Conservation (phyloP, 192 early-diverging fungal species). For the Coemansia sp. region DNA sequence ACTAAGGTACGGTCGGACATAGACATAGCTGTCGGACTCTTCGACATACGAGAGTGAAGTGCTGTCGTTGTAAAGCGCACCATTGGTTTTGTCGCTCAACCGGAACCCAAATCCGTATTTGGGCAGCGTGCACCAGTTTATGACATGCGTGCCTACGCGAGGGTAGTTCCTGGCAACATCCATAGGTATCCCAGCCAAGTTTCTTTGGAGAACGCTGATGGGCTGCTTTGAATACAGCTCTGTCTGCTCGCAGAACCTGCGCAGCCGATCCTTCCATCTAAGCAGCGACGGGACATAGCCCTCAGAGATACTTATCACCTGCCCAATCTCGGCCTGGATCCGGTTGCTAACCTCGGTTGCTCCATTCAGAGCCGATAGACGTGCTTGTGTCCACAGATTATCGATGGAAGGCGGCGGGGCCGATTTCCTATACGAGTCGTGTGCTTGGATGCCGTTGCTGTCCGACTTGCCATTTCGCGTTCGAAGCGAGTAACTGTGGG, state of each 20-base stretch:
- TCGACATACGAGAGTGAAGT: conserved; percentile 61
- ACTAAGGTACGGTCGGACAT: conserved; percentile 38
- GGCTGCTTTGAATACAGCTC: conserved; percentile 27
- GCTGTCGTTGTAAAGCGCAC: conserved; percentile 88
- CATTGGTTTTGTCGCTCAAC: conserved; percentile 79
- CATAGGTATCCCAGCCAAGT: conserved; percentile 9
- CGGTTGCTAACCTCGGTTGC: conserved; percentile 2
- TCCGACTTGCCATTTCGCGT: conserved; percentile 6
- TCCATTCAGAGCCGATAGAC: conserved; percentile 1
- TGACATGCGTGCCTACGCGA: conserved; percentile 67
- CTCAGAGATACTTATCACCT: conserved; percentile 43
- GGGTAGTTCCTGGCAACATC: conserved; percentile 18
- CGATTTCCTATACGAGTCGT: not conserved
- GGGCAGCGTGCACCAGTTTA: conserved; percentile 82
- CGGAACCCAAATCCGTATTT: conserved; percentile 91
- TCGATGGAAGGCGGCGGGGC: not conserved
- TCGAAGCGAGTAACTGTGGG: not conserved
- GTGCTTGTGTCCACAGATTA: not conserved
- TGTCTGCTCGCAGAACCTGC: conserved; percentile 27
- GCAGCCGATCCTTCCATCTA: conserved; percentile 40
- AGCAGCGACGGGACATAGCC: conserved; percentile 42
- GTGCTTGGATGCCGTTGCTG: not conserved
- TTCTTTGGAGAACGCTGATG: conserved; percentile 17
- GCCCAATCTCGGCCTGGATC: conserved; percentile 42
- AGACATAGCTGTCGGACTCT: conserved; percentile 26